A percentile compares a stretch with the other conserved stretches of the same genome.
These are phyloP conservation scores for Colletotrichum viniferum DNA, from an alignment of 2,329 filamentous ascomycete genomes.

Conservation along the genomic window DNA sequence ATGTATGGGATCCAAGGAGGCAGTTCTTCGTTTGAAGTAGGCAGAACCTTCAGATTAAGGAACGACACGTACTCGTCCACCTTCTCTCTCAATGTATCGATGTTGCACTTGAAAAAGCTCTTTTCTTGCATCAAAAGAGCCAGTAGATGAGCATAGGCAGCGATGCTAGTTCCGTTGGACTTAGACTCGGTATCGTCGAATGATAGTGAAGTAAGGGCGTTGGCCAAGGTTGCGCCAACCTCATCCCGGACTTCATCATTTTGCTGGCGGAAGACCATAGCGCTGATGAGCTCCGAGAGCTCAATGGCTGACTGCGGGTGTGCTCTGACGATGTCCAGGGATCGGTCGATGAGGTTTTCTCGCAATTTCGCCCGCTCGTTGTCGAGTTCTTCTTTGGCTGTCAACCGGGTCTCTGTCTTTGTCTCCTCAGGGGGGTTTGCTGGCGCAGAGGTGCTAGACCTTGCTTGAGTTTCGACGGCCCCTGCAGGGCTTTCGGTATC, in stretches of 20 bases:
- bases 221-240: conserved; percentile 81
- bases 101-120: conserved; percentile 77
- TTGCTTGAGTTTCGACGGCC: not conserved
- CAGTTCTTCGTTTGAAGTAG: conserved; percentile 63
- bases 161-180: conserved; percentile 66
- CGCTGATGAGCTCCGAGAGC: conserved; percentile 82
- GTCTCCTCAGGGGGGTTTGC: conserved; percentile 25
- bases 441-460: conserved; percentile 22
- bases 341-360: conserved; percentile 83
- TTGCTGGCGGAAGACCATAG: conserved; percentile 67
- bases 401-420: conserved; percentile 21
- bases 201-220: conserved; percentile 76
- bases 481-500: conserved; percentile 7
- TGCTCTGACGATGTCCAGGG: conserved; percentile 85
- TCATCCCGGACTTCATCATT: conserved; percentile 66
- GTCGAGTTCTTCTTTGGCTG: conserved; percentile 81
- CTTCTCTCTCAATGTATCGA: conserved; percentile 77
- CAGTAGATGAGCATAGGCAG: conserved; percentile 89
- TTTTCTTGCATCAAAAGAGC: conserved; percentile 86
- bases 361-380: conserved; percentile 74
- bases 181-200: conserved; percentile 69
- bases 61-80: conserved; percentile 79
- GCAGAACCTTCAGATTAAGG: conserved; percentile 63
- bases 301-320: conserved; percentile 92
- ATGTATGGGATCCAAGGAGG: conserved; percentile 93